Evolutionary conservation across 2,329 filamentous ascomycete genomes (phyloP), one percentile per base, ranked within the genome.

Genomic region (Bipolaris victoriae): DNA sequence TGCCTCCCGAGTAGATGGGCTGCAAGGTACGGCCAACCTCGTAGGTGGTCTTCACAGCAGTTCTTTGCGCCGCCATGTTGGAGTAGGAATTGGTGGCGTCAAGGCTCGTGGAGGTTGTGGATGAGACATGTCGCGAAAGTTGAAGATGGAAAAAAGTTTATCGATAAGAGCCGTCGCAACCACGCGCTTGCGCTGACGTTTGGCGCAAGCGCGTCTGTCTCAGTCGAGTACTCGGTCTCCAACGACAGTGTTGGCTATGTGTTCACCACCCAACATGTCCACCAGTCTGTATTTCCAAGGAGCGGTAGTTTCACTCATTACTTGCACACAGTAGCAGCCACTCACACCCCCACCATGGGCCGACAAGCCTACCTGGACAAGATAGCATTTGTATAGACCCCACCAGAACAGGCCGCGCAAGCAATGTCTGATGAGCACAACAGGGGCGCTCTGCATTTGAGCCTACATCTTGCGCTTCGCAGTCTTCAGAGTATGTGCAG

Each of bases 1-100:
- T 89, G 41, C 95, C 95, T 52, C 95, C 95, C 1, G 94, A 97
- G 74, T 95, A 97, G 48, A 98, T 94, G 18, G 95, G 95, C 68
- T 92, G 90, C 54, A 99, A 90, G 46, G 92, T 90, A 70, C 90
- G 87, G 64, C 85, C 85, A 57, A 90, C 86, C 72, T 96, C 91
- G 76, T 97, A 99, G 3, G 94, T 97, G 56, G 92, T 97, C 82
- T 92, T 96, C 67, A 83, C 77, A 39, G 80, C 80, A 60, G 83
- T 77, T 75, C 84, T 83, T 70, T 84, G 84, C 66, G 81, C 80
- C 82, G 60, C 58, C 55, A 57, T 59, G 46, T 51, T 62, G 47
- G 41, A 13, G 43, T 31, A 16, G 45, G 31, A 22, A 5, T 33
- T 24, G 31, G 24, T 29, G 35, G 51, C 41, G 36, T 49, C 36